Evolutionary conservation across 768 basidiomycete species (phyloP), one percentile per base, ranked within the genome.

Genomic region (Termitomyces sp.): DNA sequence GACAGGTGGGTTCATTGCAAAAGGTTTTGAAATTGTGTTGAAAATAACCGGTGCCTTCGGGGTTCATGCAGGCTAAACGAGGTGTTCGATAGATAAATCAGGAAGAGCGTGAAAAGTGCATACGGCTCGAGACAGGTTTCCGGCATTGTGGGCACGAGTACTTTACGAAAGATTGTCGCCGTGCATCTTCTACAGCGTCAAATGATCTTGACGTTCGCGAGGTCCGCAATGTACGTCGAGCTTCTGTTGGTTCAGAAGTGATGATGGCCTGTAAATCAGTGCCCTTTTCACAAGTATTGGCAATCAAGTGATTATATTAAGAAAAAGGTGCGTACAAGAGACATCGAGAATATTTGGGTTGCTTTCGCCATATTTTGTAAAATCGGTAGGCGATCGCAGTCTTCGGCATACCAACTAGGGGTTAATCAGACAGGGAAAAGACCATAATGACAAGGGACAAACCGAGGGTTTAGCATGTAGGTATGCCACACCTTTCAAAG

Each of bases 401-500:
- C 64, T 27, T 64, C 64, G 42, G 58, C 58, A 40, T 62, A 64
- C 60, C 64, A 61, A 5, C 64, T 64, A 10, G 27, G 44, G 6
- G n/a, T 1, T 16, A 20, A 30, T 57, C n/a, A 43, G 40, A 48
- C 14, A 20, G 24, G 18, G 13, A 13, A 39, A 7, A 20, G 12
- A 14, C n/a, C 9, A 4, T 1, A 4, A 39, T 24, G 7, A 32
- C 20, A 33, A 16, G 13, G 36, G 14, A 56, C 61, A n/a, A 13
- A 65, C 64, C 57, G 49, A 39, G 64, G 64, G 39, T 65, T 65
- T 7, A 65, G 51, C 45, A 65, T 43, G 43, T 65, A 65, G 8
- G 61, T 49, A 54, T 65, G 64, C 64, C 64, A 65, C 22, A 65
- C 64, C 64, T 64, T 32, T 18, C 4, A 27, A 4, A 10, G 43